phyloP scores from a whole-genome alignment of 169 alveolate genomes.

The Perkinsus marinus region DNA sequence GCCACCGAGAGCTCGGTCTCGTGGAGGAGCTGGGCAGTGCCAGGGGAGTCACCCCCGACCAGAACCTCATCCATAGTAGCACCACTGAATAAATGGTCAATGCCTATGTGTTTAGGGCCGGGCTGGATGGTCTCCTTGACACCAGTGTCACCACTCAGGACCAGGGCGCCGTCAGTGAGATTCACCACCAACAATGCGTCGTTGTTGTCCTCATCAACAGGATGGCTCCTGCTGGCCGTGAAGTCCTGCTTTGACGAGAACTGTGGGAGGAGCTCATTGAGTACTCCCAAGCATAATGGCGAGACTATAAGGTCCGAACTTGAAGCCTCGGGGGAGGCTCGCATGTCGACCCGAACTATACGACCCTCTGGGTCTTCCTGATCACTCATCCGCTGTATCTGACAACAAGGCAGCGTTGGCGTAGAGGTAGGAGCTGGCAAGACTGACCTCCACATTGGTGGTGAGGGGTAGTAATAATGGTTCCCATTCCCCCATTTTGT shows the following conservation, averaged over 20 bases:
- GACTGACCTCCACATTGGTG: not conserved
- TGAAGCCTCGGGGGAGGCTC: not conserved
- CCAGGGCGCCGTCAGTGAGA: not conserved
- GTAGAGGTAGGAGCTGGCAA: not conserved
- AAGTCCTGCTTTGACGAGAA: not conserved
- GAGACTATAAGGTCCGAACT: not conserved
- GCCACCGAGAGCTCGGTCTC: not conserved
- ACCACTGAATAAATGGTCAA: not conserved
- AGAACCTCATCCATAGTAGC: not conserved
- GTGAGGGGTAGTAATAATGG: not conserved
- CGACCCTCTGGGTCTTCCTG: not conserved
- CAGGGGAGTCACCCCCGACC: not conserved
- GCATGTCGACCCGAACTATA: not conserved
- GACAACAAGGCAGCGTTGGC: not conserved
- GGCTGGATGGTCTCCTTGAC: not conserved
- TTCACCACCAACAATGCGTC: not conserved
- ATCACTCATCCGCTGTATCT: not conserved
- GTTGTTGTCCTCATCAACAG: not conserved
- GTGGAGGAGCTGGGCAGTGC: not conserved
- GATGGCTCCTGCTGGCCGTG: not conserved
- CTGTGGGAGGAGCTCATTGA: not conserved
- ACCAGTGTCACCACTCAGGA: not conserved
- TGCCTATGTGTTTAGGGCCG: not conserved
- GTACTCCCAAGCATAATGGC: not conserved
- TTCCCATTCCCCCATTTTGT: not conserved